Conservation (phyloP, 2,329 filamentous ascomycete species). For the Fusarium bactridioides region DNA sequence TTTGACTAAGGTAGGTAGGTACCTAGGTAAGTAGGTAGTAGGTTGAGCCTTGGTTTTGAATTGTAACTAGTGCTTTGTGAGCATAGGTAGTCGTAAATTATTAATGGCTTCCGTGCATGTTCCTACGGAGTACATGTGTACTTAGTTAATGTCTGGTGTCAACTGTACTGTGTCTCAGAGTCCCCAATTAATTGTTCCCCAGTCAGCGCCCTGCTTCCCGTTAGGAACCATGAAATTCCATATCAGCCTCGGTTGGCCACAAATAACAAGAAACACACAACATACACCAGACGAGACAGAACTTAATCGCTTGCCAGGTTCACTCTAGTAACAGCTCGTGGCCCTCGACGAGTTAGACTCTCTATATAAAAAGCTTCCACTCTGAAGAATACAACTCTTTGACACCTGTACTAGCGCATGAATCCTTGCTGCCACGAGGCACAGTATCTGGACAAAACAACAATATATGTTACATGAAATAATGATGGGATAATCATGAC, state of each 20-base stretch:
- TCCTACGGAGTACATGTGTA: no score
- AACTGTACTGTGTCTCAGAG: background rate
- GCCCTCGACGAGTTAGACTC: conserved; percentile 16
- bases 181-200: background rate
- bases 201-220: background rate
- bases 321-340: background rate
- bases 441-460: conserved; percentile 37
- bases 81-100: background rate
- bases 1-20: background rate
- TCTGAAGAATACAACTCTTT: conserved; percentile 19
- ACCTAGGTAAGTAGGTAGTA: no score
- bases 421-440: conserved; percentile 32
- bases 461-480: conserved; percentile 41
- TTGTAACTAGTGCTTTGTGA: background rate
- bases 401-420: conserved; percentile 2
- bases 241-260: conserved; percentile 7
- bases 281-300: background rate
- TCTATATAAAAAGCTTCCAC: conserved; percentile 35
- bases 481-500: conserved; percentile 34
- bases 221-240: conserved; percentile 1
- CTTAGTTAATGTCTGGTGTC: background rate
- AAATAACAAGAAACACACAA: background rate
- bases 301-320: background rate
- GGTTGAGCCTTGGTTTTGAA: background rate
- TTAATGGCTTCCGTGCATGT: background rate